These are phyloP conservation scores for Geoglossum cookeanum DNA, from an alignment of 2,329 filamentous ascomycete species.

Conservation along the genomic window DNA sequence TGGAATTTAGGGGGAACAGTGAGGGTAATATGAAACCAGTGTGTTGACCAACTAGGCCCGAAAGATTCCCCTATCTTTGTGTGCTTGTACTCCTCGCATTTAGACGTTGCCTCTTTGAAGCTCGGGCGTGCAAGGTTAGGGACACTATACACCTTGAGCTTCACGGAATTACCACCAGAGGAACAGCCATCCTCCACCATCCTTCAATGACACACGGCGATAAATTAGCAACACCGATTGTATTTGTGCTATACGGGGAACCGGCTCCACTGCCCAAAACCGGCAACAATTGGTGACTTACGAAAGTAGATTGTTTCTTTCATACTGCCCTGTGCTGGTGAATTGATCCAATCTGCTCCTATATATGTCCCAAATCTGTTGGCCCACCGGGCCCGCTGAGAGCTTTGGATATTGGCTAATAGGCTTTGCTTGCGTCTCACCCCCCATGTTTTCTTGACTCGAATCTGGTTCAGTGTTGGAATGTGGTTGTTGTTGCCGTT, in stretches of 20 bases:
- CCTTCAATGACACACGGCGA: constrained; percentile 20
- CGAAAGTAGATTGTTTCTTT: constrained; percentile 53
- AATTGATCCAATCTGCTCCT: constrained; percentile 67
- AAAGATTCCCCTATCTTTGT: constrained; percentile 62
- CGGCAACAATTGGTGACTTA: constrained; percentile 22
- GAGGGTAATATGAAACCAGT: constrained; percentile 82
- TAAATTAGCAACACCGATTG: background rate
- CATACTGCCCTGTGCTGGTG: constrained; percentile 60
- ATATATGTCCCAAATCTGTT: constrained; percentile 73
- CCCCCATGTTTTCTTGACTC: constrained; percentile 17
- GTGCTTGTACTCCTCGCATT: constrained; percentile 55
- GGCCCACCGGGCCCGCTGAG: constrained; percentile 39
- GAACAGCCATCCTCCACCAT: constrained; percentile 52
- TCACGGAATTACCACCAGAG: constrained; percentile 56
- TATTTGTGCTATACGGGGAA: background rate
- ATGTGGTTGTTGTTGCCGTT: background rate
- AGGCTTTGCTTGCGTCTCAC: constrained; percentile 16
- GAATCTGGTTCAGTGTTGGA: background rate
- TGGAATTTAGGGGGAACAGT: constrained; percentile 54
- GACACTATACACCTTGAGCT: constrained; percentile 71
- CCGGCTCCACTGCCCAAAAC: background rate
- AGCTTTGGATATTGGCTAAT: constrained; percentile 28
- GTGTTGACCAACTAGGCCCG: constrained; percentile 90
- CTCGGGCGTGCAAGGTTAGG: constrained; percentile 61
- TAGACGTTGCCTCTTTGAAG: constrained; percentile 62